Evolutionary conservation across 768 basidiomycete genomes (phyloP).

Genomic region (Hygrophoropsis aurantiaca): DNA sequence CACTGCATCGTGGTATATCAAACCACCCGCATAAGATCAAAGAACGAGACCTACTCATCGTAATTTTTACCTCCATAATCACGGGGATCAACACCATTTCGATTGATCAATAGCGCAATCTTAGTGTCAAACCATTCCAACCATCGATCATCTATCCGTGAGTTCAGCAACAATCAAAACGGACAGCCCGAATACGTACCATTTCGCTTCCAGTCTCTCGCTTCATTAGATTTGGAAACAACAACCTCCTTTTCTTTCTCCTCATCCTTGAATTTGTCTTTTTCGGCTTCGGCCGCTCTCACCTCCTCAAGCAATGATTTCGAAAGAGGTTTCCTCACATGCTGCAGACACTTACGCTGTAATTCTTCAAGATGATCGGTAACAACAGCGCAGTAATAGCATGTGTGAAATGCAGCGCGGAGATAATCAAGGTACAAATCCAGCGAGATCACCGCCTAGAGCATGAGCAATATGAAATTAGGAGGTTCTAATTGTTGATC

Average conservation of each 20-base stretch:
- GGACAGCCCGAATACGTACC: constrained; percentile 42
- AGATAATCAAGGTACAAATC: constrained; percentile 94
- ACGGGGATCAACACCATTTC: constrained; percentile 77
- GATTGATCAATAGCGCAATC: constrained; percentile 76
- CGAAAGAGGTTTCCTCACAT: constrained; percentile 76
- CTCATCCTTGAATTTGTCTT: constrained; percentile 46
- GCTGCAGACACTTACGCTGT: constrained; percentile 91
- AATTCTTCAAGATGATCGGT: constrained; percentile 94
- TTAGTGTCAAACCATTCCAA: constrained; percentile 86
- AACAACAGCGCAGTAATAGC: constrained; percentile 96
- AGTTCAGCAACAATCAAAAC: constrained; percentile 9
- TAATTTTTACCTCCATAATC: constrained; percentile 88
- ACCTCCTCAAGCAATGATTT: constrained; percentile 61
- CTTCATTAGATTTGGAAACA: constrained; percentile 39
- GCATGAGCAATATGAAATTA: constrained; percentile 19
- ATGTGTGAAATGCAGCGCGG: constrained; percentile 88
- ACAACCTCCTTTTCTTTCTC: constrained; percentile 46
- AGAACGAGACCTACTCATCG: constrained; percentile 68
- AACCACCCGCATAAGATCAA: constrained; percentile 5
- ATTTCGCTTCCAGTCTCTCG: constrained; percentile 59
- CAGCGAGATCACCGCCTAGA: constrained; percentile 75
- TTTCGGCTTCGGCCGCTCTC: constrained; percentile 51
- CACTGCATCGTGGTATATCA: constrained; percentile 48
- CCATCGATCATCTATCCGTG: constrained; percentile 77
- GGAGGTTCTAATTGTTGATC: constrained; percentile 7